Conservation (phyloP, 2,329 filamentous ascomycete genomes). For the Penicillium sp. region DNA sequence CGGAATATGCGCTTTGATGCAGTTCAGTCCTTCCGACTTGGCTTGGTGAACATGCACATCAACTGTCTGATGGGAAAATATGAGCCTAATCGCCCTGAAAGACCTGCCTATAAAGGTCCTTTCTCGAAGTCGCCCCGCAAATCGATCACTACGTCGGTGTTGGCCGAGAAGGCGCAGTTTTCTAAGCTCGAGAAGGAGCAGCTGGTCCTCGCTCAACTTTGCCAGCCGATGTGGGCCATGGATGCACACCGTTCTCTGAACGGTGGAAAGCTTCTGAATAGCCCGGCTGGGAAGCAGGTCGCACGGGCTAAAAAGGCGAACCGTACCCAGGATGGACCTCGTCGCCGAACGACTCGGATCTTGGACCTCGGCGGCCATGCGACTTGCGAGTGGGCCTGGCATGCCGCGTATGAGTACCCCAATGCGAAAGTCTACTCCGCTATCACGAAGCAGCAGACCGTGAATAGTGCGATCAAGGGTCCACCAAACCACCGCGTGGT, state of each 20-base stretch:
- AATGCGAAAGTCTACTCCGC: conserved; percentile 84
- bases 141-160: conserved; percentile 57
- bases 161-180: conserved; percentile 42
- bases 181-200: conserved; percentile 63
- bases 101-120: conserved; percentile 65
- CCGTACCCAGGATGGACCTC: conserved; percentile 17
- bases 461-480: conserved; percentile 70
- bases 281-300: conserved; percentile 43
- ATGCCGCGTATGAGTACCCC: conserved; percentile 78
- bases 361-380: conserved; percentile 82
- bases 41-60: conserved; percentile 64
- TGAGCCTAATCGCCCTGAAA: conserved; percentile 64
- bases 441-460: conserved; percentile 66
- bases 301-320: conserved; percentile 21
- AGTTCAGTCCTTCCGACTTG: conserved; percentile 74
- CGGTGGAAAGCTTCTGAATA: conserved; percentile 55
- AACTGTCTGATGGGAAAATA: conserved; percentile 81
- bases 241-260: conserved; percentile 57
- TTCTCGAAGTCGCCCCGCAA: conserved; percentile 67
- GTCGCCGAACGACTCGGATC: conserved; percentile 54
- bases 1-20: conserved; percentile 81
- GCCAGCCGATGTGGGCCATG: conserved; percentile 56
- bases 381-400: conserved; percentile 93
- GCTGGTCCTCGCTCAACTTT: conserved; percentile 68
- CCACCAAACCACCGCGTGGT: conserved; percentile 83